phyloP scores from a whole-genome alignment of 306 rosid genomes.

The Malus asiatica region DNA sequence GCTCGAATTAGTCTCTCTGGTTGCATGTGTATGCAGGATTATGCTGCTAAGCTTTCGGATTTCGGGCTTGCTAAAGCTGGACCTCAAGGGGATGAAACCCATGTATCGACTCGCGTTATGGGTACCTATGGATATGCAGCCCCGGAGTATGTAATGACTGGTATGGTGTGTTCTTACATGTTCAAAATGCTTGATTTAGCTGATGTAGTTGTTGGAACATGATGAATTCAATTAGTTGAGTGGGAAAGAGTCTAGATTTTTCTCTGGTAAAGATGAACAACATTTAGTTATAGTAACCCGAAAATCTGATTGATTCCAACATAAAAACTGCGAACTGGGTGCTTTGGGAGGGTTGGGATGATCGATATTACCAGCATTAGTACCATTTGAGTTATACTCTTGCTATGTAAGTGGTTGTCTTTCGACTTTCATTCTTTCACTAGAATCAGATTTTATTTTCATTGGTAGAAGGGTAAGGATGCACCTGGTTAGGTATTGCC shows the following conservation, averaged over 20 bases:
- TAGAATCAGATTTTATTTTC: not conserved
- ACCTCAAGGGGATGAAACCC: slow-evolving; percentile 97
- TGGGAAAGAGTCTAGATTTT: not conserved
- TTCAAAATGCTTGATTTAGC: slow-evolving; percentile 3
- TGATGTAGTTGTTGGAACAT: not conserved
- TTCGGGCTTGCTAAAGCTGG: slow-evolving; percentile 98
- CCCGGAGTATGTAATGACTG: slow-evolving; percentile 98
- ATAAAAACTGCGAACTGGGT: not conserved
- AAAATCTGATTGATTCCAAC: not conserved
- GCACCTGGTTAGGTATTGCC: not conserved
- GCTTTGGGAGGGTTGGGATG: not conserved
- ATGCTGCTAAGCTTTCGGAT: slow-evolving; percentile 95
- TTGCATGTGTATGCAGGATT: slow-evolving; percentile 52
- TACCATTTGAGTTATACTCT: not conserved
- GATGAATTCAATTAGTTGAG: not conserved
- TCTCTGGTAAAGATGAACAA: not conserved
- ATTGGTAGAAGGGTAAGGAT: not conserved
- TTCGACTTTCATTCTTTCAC: not conserved
- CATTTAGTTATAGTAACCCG: not conserved
- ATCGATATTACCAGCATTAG: not conserved
- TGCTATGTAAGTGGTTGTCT: not conserved
- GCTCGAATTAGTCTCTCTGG: slow-evolving; percentile 4
- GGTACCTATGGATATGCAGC: slow-evolving; percentile 99
- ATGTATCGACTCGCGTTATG: slow-evolving; percentile 96
- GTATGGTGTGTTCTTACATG: slow-evolving; percentile 33